A percentile compares a stretch with the other conserved stretches of the same genome.
Evolutionary conservation across 176 grass and related monocot species (phyloP).

Genomic region (Luzula sylvatica): DNA sequence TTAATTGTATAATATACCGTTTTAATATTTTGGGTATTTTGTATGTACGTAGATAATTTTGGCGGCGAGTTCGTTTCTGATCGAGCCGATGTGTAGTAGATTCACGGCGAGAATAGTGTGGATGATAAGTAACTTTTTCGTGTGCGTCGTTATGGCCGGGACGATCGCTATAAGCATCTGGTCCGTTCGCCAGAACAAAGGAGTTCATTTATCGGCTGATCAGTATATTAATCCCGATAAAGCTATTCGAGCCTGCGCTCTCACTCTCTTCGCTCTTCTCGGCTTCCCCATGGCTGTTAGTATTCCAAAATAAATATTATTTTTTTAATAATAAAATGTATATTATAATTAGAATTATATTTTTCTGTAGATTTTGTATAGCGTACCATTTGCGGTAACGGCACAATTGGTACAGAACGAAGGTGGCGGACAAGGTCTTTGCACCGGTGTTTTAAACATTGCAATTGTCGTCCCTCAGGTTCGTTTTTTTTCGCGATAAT

Average conservation of each 20-base stretch:
- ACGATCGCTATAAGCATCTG: constrained; percentile 58
- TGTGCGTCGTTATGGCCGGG: constrained; percentile 51
- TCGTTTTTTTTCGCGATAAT: not conserved
- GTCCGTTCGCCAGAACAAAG: constrained; percentile 30
- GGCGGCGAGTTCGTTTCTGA: constrained; percentile 56
- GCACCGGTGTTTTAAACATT: constrained; percentile 79
- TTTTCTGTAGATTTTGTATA: constrained; percentile 53
- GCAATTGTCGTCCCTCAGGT: constrained; percentile 95
- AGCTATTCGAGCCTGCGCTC: constrained; percentile 34
- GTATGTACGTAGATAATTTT: constrained; percentile 73
- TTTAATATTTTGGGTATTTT: no score
- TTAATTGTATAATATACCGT: not conserved
- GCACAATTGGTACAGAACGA: constrained; percentile 38
- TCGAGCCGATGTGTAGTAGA: constrained; percentile 67
- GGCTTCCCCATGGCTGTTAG: constrained; percentile 75
- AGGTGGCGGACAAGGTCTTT: constrained; percentile 87
- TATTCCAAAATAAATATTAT: not conserved
- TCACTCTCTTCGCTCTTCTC: constrained; percentile 53
- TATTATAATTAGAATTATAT: no score
- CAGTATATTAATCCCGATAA: constrained; percentile 44
- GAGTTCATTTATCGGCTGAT: constrained; percentile 30
- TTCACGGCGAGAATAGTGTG: constrained; percentile 45
- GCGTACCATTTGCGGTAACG: constrained; percentile 74
- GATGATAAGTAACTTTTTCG: constrained; percentile 55
- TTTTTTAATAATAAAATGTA: not conserved